Evolutionary conservation across 164 flowering plant genomes (phyloP).

Genomic region (Vitis rotundifolia): DNA sequence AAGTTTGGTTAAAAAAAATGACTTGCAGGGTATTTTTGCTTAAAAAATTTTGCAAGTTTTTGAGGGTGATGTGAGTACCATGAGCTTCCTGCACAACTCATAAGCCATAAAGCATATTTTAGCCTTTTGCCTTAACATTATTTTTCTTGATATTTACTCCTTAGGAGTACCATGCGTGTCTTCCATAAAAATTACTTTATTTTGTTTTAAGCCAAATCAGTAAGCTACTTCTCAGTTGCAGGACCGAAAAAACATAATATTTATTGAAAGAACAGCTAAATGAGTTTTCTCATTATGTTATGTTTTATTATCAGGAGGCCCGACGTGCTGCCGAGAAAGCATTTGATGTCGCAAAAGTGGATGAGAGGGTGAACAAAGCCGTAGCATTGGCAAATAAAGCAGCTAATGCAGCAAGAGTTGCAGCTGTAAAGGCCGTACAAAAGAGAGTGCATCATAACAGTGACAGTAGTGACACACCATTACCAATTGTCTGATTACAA

Average conservation of each 20-base stretch:
- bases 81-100: too few relatives aligned
- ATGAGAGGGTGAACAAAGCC: slow-evolving; percentile 82
- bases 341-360: slow-evolving; percentile 60
- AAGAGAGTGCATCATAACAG: slow-evolving; percentile 45
- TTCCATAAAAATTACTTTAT: too few relatives aligned
- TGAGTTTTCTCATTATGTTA: slow-evolving; percentile 3
- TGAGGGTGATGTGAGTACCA: too few relatives aligned
- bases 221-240: neutral
- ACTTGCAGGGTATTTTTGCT: too few relatives aligned
- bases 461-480: slow-evolving; percentile 14
- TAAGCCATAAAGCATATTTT: too few relatives aligned
- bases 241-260: neutral
- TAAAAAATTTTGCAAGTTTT: too few relatives aligned
- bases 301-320: slow-evolving; percentile 97
- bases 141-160: too few relatives aligned
- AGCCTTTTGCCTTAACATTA: too few relatives aligned
- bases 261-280: neutral
- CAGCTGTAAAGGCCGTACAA: slow-evolving; percentile 91
- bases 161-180: too few relatives aligned
- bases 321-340: slow-evolving; percentile 80
- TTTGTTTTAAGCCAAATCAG: neutral
- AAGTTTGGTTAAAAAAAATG: too few relatives aligned
- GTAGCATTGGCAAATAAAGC: slow-evolving; percentile 83
- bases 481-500: slow-evolving; percentile 26
- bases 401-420: slow-evolving; percentile 96